phyloP scores from a whole-genome alignment of 1,139 yeast genomes.

The Geotrichum bryndzae region DNA sequence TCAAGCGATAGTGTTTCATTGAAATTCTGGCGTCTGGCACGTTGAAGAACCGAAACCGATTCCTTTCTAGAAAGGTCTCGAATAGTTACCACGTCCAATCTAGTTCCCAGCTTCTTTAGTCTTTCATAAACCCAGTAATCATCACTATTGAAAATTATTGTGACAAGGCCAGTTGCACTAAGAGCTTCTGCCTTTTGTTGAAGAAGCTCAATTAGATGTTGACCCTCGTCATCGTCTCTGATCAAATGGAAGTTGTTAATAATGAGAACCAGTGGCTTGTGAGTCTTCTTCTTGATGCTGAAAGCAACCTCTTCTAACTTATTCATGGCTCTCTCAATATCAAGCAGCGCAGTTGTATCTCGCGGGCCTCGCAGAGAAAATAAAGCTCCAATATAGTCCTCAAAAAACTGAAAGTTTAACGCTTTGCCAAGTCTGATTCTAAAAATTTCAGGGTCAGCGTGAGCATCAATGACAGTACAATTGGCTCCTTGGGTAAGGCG shows the following conservation, averaged over 20 bases:
- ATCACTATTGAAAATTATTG: conserved; percentile 73
- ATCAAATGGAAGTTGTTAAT: conserved; percentile 73
- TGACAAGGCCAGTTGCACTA: conserved; percentile 70
- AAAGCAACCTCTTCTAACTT: conserved; percentile 71
- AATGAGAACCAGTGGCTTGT: conserved; percentile 58
- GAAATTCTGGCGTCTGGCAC: conserved; percentile 46
- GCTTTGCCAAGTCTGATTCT: conserved; percentile 73
- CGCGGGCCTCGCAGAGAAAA: conserved; percentile 83
- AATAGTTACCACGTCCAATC: conserved; percentile 67
- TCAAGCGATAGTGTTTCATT: conserved; percentile 40
- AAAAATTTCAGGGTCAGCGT: conserved; percentile 80
- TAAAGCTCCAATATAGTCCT: conserved; percentile 76
- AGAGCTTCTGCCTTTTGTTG: conserved; percentile 80
- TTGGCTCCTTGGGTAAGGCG: conserved; percentile 57
- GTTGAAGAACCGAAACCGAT: conserved; percentile 51
- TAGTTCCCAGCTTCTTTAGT: conserved; percentile 63
- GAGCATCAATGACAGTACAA: conserved; percentile 74
- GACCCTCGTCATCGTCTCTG: conserved; percentile 64
- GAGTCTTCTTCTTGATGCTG: conserved; percentile 36
- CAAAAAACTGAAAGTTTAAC: conserved; percentile 64
- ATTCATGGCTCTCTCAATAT: conserved; percentile 75
- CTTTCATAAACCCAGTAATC: conserved; percentile 86
- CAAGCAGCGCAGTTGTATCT: conserved; percentile 75
- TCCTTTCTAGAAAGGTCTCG: conserved; percentile 57
- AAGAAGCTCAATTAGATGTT: conserved; percentile 61